phyloP scores from a whole-genome alignment of 306 rosid species.

The Sphenostylis stenocarpa region DNA sequence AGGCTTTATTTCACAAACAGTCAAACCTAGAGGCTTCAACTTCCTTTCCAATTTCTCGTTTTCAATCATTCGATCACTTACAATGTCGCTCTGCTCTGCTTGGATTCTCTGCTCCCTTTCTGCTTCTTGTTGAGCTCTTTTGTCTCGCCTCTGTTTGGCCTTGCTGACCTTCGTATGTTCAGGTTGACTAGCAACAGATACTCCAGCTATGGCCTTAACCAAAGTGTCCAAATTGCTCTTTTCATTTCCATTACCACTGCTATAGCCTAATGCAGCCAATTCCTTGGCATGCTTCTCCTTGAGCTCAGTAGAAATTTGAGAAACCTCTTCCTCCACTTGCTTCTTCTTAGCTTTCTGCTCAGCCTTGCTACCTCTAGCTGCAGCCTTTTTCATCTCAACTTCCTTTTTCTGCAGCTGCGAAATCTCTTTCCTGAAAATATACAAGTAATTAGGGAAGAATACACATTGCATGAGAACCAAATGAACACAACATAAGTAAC shows the following conservation, averaged over 20 bases:
- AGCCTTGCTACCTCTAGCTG: constrained; percentile 97
- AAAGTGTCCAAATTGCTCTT: constrained; percentile 66
- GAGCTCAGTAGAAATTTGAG: constrained; percentile 70
- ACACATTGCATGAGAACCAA: constrained; percentile 12
- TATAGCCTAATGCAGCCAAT: constrained; percentile 72
- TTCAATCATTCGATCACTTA: constrained; percentile 78
- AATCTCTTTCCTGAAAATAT: constrained; percentile 72
- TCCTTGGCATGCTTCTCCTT: constrained; percentile 74
- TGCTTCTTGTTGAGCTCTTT: constrained; percentile 80
- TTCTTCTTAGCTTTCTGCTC: constrained; percentile 90
- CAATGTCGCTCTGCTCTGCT: constrained; percentile 72
- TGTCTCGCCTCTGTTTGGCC: constrained; percentile 70
- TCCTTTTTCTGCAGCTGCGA: constrained; percentile 79
- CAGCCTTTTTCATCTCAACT: constrained; percentile 72
- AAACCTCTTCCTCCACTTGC: constrained; percentile 91
- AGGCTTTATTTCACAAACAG: constrained; percentile 76
- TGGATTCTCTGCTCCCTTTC: constrained; percentile 87
- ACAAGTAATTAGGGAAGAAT: constrained; percentile 11
- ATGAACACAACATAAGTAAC: background rate
- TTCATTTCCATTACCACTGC: constrained; percentile 49
- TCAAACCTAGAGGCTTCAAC: constrained; percentile 82
- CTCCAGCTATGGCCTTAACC: constrained; percentile 90
- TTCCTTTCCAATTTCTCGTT: constrained; percentile 70
- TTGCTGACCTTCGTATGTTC: constrained; percentile 66
- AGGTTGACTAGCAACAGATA: constrained; percentile 62